phyloP scores from a whole-genome alignment of 1,284 basidiomycete genomes.

The Taiwanofungus camphoratus region DNA sequence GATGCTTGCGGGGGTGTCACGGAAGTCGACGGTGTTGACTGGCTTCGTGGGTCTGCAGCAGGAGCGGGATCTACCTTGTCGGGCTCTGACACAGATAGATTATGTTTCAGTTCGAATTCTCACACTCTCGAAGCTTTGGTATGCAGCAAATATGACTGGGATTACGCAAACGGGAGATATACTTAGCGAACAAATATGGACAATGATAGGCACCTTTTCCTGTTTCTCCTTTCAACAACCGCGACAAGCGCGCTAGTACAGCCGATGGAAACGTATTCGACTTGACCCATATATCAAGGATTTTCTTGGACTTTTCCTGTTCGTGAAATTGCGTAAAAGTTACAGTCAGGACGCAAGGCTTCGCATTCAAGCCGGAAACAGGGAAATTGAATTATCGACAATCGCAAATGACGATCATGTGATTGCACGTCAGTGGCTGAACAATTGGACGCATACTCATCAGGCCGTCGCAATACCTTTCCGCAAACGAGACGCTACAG shows the following conservation, averaged over 20 bases:
- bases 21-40: slow-evolving; percentile 23
- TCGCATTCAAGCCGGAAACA: slow-evolving; percentile 8
- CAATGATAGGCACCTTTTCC: slow-evolving; percentile 78
- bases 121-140: slow-evolving; percentile 35
- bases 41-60: slow-evolving; percentile 37
- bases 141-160: slow-evolving; percentile 39
- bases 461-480: slow-evolving; percentile 1
- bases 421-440: slow-evolving; percentile 7
- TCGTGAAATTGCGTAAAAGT: slow-evolving; percentile 27
- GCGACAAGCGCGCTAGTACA: slow-evolving; percentile 61
- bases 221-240: slow-evolving; percentile 53
- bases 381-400: not conserved
- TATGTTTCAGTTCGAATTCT: slow-evolving; percentile 64
- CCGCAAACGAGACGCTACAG: not conserved
- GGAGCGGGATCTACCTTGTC: slow-evolving; percentile 36
- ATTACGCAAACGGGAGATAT: slow-evolving; percentile 61
- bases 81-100: slow-evolving; percentile 59
- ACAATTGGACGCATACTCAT: slow-evolving; percentile 1
- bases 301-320: slow-evolving; percentile 93
- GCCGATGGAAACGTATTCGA: slow-evolving; percentile 76
- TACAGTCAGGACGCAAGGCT: slow-evolving; percentile 30
- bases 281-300: slow-evolving; percentile 93
- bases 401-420: slow-evolving; percentile 17
- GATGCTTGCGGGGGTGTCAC: slow-evolving; percentile 19
- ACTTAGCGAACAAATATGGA: slow-evolving; percentile 71